Conservation (phyloP, 108 stramenopile genomes). For the Pseudonitzschia delicatissima region DNA sequence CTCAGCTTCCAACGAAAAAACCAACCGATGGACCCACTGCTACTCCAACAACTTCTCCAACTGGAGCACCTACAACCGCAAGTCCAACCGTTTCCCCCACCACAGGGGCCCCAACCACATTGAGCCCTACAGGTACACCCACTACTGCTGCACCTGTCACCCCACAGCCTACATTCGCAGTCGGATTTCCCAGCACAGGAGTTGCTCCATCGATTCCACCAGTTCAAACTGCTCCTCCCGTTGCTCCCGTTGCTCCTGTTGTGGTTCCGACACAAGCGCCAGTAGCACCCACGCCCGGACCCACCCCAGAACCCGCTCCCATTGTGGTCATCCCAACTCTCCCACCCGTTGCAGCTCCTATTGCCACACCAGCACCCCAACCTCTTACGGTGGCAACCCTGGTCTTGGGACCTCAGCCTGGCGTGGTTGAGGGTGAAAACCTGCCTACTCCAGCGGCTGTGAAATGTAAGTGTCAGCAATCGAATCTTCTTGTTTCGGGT, state of each 20-base stretch:
- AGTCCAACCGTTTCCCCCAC: not conserved
- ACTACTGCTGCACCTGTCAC: not conserved
- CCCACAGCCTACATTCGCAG: not conserved
- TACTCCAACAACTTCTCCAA: not conserved
- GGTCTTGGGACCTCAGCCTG: not conserved
- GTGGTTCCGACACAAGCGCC: not conserved
- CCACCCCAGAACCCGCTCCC: not conserved
- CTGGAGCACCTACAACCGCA: not conserved
- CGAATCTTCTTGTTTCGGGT: no score
- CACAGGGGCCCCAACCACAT: not conserved
- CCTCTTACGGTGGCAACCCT: not conserved
- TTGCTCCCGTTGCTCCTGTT: no score
- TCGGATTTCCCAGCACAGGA: not conserved
- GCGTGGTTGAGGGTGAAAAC: not conserved
- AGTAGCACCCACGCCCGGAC: not conserved
- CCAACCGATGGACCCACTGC: not conserved
- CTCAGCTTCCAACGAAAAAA: not conserved
- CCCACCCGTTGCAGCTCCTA: not conserved
- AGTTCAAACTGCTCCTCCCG: not conserved
- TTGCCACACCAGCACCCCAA: not conserved
- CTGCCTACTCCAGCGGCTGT: not conserved
- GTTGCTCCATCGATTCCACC: not conserved
- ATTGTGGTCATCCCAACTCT: not conserved
- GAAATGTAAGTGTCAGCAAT: not conserved
- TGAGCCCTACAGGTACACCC: not conserved